phyloP scores from a whole-genome alignment of 768 basidiomycete species.

The Rhodotorula toruloides region DNA sequence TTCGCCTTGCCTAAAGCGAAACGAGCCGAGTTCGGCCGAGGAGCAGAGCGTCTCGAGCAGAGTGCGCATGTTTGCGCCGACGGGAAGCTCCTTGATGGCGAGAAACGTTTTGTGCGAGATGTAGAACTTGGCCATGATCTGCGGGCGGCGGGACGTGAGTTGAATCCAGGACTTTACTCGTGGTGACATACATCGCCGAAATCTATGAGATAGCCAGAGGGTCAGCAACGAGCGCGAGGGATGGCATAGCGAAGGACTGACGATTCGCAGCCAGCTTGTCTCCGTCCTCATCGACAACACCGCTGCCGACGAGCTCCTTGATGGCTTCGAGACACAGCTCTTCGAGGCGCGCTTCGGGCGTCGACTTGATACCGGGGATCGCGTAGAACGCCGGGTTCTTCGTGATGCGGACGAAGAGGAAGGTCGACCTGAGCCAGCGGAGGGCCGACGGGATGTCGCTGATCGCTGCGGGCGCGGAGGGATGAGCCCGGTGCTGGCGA shows the following conservation, averaged over 20 bases:
- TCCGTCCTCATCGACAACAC: conserved; percentile 48
- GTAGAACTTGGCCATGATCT: conserved; percentile 41
- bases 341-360: conserved; percentile 51
- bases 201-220: not conserved
- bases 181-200: conserved; percentile 53
- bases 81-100: conserved; percentile 54
- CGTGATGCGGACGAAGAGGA: conserved; percentile 77
- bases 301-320: conserved; percentile 46
- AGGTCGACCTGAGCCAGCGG: conserved; percentile 76
- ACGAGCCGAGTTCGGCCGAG: conserved; percentile 67
- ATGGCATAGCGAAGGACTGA: not conserved
- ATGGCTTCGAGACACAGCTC: conserved; percentile 58
- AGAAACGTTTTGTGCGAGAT: conserved; percentile 57
- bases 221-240: not conserved
- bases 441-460: conserved; percentile 63
- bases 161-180: too few species aligned
- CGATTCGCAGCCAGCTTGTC: conserved; percentile 17
- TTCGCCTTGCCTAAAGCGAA: conserved; percentile 68
- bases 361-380: conserved; percentile 1
- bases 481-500: too few species aligned
- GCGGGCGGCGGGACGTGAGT: not conserved
- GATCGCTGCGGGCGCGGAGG: conserved; percentile 53
- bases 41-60: conserved; percentile 61
- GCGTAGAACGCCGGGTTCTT: conserved; percentile 73
- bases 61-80: conserved; percentile 15